Base-by-base conservation (phyloP, 2,329 filamentous ascomycete genomes). In the Aspergillus oerlinghausenensis region DNA sequence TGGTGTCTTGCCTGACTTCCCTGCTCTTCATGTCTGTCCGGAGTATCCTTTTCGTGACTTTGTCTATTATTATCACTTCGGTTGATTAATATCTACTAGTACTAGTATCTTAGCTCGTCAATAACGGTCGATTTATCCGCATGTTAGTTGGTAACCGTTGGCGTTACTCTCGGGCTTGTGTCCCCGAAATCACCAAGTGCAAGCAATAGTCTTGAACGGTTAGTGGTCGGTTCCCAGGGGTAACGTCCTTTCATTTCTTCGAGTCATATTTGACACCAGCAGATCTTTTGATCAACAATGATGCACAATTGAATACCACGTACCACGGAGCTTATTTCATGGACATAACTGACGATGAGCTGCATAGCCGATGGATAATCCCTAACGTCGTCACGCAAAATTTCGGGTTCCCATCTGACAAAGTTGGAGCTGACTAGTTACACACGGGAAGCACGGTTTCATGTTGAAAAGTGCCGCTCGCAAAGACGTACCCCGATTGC, bases 371-470 rank as follows among this genome's bases (percentile, higher is more conserved):
- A 38, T 38, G 17, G 32, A 38, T 7, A 1, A 38, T 38, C 32
- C 11, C 32, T 14, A 17, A 14, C 5, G 14, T 17, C 5, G 14
- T 38, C 32, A 38, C 32, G 5, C 14, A 17, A 2, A 38, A 14
- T 17, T 14, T 17, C 32, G 6, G 32, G 4, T 6, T 1, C 14
- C 14, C 32, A 7, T 14, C 32, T 3, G 2, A 7, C 6, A 17
- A 7, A 38, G 32, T 38, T 38, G 32, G 32, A 38, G 4, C 14
- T 35, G 32, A 17, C 32, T 38, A 14, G 14, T 17, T 38, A 47
- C 26, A 54, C 53, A 61, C 54, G 54, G 59, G 50, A 60, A 38
- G 53, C 38, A 45, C 55, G 56, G 64, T 67, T 67, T 67, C 61
- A 61, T 29, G 49, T 63, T 65, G 58, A 59, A 60, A 50, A 59